A percentile compares a stretch with the other conserved stretches of the same genome.
phyloP scores from a whole-genome alignment of 225 moss, liverwort and hornwort genomes.

The Thuidium tamariscinum region DNA sequence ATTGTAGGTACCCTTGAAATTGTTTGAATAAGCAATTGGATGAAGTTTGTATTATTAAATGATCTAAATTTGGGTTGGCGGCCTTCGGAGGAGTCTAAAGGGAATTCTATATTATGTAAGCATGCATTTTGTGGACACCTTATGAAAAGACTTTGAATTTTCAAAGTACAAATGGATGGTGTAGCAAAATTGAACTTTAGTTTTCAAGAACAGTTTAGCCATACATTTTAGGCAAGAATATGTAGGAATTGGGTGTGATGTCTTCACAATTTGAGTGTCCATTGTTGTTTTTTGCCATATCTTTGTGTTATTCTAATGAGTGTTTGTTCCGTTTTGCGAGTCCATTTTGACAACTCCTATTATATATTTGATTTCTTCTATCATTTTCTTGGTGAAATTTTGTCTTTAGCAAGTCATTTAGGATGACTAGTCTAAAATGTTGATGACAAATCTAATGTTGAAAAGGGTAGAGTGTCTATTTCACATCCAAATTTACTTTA shows the following conservation, averaged over 20 bases:
- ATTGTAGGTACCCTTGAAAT: not conserved
- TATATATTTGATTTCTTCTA: not conserved
- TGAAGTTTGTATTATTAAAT: not conserved
- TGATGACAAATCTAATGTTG: not conserved
- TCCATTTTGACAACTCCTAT: rapidly evolving
- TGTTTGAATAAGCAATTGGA: not conserved
- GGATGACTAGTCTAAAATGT: not conserved
- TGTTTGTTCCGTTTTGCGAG: too few relatives aligned
- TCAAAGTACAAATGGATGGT: too few relatives aligned
- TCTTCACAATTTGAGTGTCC: not conserved
- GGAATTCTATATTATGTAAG: not conserved
- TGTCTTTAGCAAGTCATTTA: not conserved
- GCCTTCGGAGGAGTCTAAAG: not conserved
- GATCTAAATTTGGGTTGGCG: not conserved
- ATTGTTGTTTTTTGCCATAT: not conserved
- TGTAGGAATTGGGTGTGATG: not conserved
- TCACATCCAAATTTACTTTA: not conserved
- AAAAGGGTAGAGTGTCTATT: not conserved
- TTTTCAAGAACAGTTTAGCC: not conserved
- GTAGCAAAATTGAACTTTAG: rapidly evolving
- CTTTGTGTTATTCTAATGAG: not conserved
- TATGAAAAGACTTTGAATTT: not conserved
- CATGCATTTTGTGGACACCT: not conserved
- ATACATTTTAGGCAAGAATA: not conserved
- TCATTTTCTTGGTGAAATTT: not conserved